These are phyloP conservation scores for Pseudocercospora fuligena DNA, from an alignment of 2,329 filamentous ascomycete species.

Conservation along the genomic window DNA sequence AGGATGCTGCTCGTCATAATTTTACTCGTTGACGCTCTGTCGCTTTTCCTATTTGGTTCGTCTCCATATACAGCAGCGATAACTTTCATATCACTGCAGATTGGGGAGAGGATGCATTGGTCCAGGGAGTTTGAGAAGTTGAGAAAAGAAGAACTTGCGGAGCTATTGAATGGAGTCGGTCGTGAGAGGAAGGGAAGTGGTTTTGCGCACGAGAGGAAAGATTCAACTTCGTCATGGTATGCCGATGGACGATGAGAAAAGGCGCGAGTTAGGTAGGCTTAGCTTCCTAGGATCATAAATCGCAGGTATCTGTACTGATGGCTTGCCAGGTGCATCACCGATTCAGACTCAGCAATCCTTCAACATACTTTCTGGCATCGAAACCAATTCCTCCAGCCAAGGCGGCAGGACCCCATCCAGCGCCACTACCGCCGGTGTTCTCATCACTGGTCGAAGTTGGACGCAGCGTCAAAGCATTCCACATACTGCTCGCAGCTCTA, in stretches of 20 bases:
- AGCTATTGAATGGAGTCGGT: neutral
- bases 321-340: constrained; percentile 36
- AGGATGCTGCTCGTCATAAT: neutral
- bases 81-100: neutral
- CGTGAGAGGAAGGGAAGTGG: neutral
- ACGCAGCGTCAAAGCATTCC: constrained; percentile 33
- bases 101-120: neutral
- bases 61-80: neutral
- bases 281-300: neutral
- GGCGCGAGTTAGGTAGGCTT: neutral
- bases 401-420: constrained; percentile 48
- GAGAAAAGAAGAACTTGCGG: neutral
- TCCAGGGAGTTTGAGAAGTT: neutral
- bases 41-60: neutral
- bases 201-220: neutral
- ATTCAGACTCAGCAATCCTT: constrained; percentile 70
- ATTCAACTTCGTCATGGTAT: neutral
- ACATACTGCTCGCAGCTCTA: constrained; percentile 39
- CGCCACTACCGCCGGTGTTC: constrained; percentile 29
- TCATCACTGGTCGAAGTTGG: constrained; percentile 27
- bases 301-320: neutral
- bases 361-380: constrained; percentile 76
- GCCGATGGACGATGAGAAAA: neutral
- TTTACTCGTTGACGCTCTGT: neutral
- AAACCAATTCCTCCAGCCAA: constrained; percentile 76